Conservation (phyloP, 192 early-diverging fungal species). For the Dimargaris xerosporica region DNA sequence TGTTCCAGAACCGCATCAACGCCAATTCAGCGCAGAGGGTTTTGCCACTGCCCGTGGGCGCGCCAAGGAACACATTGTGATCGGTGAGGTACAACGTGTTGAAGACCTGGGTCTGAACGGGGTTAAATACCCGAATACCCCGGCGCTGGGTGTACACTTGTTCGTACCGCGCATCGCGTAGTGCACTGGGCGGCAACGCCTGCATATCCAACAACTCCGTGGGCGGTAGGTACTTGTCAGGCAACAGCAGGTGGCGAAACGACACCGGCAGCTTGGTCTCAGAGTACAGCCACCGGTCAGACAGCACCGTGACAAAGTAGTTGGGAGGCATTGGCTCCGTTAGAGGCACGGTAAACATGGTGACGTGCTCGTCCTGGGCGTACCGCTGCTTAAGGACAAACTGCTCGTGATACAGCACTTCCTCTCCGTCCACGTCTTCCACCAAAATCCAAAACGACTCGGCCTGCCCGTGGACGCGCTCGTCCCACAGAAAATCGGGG, state of each 20-base stretch:
- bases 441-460: constrained; percentile 92
- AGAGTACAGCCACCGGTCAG: constrained; percentile 88
- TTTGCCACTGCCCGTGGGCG: constrained; percentile 89
- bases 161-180: constrained; percentile 65
- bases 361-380: constrained; percentile 63
- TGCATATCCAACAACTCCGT: constrained; percentile 91
- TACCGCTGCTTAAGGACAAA: constrained; percentile 82
- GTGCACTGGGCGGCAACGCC: constrained; percentile 64
- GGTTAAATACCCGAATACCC: constrained; percentile 68
- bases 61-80: constrained; percentile 82
- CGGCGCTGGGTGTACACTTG: constrained; percentile 33
- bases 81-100: constrained; percentile 76
- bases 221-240: constrained; percentile 84
- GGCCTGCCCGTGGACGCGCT: constrained; percentile 64
- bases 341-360: constrained; percentile 82
- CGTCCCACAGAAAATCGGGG: constrained; percentile 90
- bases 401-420: constrained; percentile 77
- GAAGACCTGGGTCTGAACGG: constrained; percentile 93
- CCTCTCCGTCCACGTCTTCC: constrained; percentile 86
- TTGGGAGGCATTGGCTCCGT: constrained; percentile 90
- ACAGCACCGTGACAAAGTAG: constrained; percentile 84
- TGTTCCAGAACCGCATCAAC: constrained; percentile 68
- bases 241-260: constrained; percentile 82
- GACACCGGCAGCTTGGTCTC: constrained; percentile 88
- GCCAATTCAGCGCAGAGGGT: constrained; percentile 93